Evolutionary conservation across 2,329 filamentous ascomycete species (phyloP).

Genomic region (Colletotrichum endophyticum): DNA sequence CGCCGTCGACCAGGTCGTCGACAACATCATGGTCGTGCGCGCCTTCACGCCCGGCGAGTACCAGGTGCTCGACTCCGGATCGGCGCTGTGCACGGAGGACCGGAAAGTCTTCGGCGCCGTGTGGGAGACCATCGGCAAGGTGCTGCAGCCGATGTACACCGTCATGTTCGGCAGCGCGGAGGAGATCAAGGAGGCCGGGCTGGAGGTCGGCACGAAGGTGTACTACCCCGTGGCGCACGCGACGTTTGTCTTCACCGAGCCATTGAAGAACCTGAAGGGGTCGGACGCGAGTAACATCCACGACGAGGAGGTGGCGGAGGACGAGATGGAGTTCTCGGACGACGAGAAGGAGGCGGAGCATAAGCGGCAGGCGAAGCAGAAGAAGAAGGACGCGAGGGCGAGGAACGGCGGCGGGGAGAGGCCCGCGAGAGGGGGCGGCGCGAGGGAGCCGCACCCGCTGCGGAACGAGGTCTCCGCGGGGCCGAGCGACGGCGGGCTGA

Average conservation of each 20-base stretch:
- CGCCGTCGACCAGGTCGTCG: constrained; percentile 76
- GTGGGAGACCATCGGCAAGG: constrained; percentile 84
- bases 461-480: constrained; percentile 43
- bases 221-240: constrained; percentile 84
- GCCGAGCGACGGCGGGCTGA: constrained; percentile 49
- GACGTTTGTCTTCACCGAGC: constrained; percentile 84
- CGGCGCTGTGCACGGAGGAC: constrained; percentile 79
- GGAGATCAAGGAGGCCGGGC: constrained; percentile 69
- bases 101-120: constrained; percentile 80
- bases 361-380: constrained; percentile 72
- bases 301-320: constrained; percentile 85
- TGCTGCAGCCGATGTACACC: constrained; percentile 85
- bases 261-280: constrained; percentile 79
- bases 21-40: constrained; percentile 79
- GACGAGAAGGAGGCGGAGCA: constrained; percentile 92
- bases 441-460: constrained; percentile 43
- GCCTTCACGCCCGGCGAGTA: constrained; percentile 81
- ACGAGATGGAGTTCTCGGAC: constrained; percentile 95
- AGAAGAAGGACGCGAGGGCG: constrained; percentile 55
- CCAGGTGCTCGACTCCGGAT: constrained; percentile 83
- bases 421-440: constrained; percentile 28
- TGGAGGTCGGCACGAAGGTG: constrained; percentile 73
- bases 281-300: constrained; percentile 95
- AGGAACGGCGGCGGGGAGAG: constrained; percentile 42
- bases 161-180: constrained; percentile 74